These are phyloP conservation scores for Calonectria fujianensis DNA, from an alignment of 2,329 filamentous ascomycete species.

Conservation along the genomic window DNA sequence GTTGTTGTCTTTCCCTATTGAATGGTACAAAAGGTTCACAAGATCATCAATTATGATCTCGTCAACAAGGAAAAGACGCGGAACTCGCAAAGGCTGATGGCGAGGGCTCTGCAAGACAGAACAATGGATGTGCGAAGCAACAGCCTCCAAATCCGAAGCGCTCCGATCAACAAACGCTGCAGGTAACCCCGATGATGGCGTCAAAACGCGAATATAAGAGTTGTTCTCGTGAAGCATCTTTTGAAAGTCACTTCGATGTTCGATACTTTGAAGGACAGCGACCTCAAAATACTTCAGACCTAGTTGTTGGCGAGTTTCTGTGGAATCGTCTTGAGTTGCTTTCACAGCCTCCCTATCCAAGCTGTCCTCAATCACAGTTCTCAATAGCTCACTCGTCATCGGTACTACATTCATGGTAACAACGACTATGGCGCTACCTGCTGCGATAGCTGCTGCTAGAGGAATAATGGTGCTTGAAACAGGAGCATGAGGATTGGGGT, in stretches of 20 bases:
- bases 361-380: not conserved
- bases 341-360: slow-evolving; percentile 18
- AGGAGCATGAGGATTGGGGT: not conserved
- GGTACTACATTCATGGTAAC: not conserved
- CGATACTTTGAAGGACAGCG: slow-evolving; percentile 7
- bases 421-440: not conserved
- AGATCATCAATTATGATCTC: not conserved
- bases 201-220: not conserved
- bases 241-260: not conserved
- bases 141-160: not conserved
- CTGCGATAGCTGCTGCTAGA: slow-evolving; percentile 3
- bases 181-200: not conserved
- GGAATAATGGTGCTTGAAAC: slow-evolving; percentile 9
- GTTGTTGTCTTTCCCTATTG: not conserved
- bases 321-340: not conserved
- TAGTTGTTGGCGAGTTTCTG: not conserved
- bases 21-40: not conserved
- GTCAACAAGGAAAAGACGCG: slow-evolving; percentile 20
- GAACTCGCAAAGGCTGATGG: not conserved
- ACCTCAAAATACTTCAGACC: not conserved
- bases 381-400: not conserved
- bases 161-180: slow-evolving; percentile 4
- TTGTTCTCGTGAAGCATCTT: too few species aligned
- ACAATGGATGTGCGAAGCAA: not conserved
- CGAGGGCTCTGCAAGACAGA: not conserved